Evolutionary conservation across 306 rosid species (phyloP).

Genomic region (Biancaea sappan): DNA sequence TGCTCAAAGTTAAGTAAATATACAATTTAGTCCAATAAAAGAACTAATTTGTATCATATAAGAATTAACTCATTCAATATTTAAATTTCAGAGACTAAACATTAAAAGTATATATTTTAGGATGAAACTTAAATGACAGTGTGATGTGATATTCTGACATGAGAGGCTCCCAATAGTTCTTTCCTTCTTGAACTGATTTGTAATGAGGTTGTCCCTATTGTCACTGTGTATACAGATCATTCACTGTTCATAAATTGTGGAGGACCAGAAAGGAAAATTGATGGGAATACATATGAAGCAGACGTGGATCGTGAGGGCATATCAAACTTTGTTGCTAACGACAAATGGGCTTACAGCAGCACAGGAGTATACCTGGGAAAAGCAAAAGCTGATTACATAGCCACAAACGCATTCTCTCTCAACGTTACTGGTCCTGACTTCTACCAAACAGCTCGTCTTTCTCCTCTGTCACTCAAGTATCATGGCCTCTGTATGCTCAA

Average conservation of each 20-base stretch:
- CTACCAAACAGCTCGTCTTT: slow-evolving; percentile 59
- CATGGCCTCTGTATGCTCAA: slow-evolving; percentile 70
- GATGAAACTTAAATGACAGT: background rate
- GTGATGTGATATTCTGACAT: background rate
- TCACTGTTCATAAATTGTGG: slow-evolving; percentile 78
- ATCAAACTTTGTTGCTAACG: slow-evolving; percentile 47
- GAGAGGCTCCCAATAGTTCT: background rate
- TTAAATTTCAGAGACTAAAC: too few relatives aligned
- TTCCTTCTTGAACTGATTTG: background rate
- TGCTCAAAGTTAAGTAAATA: too few relatives aligned
- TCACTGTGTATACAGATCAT: slow-evolving; percentile 48
- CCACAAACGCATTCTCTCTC: slow-evolving; percentile 42
- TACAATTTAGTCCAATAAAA: too few relatives aligned
- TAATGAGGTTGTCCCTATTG: slow-evolving; percentile 12
- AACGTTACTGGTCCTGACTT: slow-evolving; percentile 40
- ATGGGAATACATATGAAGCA: slow-evolving; percentile 47
- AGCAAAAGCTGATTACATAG: background rate
- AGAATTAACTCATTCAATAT: too few relatives aligned
- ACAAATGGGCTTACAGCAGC: slow-evolving; percentile 78
- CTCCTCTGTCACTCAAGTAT: slow-evolving; percentile 76
- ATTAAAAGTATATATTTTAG: too few relatives aligned
- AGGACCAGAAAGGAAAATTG: slow-evolving; percentile 41
- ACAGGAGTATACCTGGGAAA: slow-evolving; percentile 54
- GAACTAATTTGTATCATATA: too few relatives aligned
- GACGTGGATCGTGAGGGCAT: slow-evolving; percentile 39